These are phyloP conservation scores for Chenopodium suecicum DNA, from an alignment of 148 eudicot species.

Conservation along the genomic window DNA sequence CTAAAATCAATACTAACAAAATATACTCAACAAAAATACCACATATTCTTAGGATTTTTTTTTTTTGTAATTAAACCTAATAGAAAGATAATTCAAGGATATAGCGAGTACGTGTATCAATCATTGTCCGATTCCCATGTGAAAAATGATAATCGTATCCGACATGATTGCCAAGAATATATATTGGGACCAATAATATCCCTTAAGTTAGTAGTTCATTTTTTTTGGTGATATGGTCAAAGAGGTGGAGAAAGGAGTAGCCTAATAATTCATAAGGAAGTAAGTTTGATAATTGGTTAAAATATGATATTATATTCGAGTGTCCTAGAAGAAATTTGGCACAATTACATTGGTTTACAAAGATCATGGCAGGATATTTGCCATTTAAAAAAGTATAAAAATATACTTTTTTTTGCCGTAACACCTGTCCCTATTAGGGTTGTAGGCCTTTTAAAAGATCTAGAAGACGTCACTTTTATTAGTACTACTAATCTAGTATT, in stretches of 20 bases:
- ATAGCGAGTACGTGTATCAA: background rate
- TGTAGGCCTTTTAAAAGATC: background rate
- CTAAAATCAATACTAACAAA: no score
- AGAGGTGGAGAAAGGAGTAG: background rate
- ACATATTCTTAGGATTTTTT: no score
- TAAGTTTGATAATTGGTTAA: constrained; percentile 15
- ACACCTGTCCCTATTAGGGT: background rate
- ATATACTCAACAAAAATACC: no score
- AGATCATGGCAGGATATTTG: constrained; percentile 1
- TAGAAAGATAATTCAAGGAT: no score
- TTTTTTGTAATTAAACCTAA: no score
- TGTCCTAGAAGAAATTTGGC: constrained; percentile 11
- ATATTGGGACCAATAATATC: constrained; percentile 3
- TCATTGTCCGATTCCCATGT: background rate
- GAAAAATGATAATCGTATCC: background rate
- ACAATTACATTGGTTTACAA: background rate
- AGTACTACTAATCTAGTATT: background rate
- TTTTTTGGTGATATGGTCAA: constrained; percentile 12
- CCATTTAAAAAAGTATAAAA: background rate
- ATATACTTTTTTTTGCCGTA: background rate
- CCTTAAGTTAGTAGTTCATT: background rate
- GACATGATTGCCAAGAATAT: constrained; percentile 18
- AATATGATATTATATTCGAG: background rate
- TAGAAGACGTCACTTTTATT: background rate
- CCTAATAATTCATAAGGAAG: background rate